Evolutionary conservation across 2,329 filamentous ascomycete species (phyloP).

Genomic region (Pseudogymnoascus sp.): DNA sequence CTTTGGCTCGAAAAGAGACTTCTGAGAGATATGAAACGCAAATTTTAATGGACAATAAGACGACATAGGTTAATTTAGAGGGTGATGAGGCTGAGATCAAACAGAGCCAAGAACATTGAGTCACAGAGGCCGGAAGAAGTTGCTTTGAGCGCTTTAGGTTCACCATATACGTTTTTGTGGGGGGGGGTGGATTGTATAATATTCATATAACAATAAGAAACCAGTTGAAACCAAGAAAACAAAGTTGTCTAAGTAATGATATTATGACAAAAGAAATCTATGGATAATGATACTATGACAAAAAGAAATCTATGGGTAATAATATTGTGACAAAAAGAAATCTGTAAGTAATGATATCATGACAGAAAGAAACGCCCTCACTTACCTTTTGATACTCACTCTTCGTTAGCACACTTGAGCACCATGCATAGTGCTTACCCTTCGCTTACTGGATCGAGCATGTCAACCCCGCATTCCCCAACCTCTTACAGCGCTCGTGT

Average conservation of each 20-base stretch:
- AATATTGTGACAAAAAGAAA: background rate
- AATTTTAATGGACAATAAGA: background rate
- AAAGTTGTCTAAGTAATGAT: background rate
- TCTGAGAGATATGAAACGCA: background rate
- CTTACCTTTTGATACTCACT: background rate
- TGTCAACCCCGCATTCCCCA: background rate
- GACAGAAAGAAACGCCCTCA: background rate
- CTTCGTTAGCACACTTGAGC: background rate
- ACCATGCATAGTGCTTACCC: background rate
- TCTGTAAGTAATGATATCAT: background rate
- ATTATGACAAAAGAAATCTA: background rate
- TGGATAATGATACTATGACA: background rate
- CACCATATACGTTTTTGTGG: too few relatives aligned
- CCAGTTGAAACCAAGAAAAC: background rate
- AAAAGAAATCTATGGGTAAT: background rate
- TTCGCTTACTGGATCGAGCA: background rate
- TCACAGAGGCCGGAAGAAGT: too few relatives aligned
- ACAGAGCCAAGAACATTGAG: too few relatives aligned
- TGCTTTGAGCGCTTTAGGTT: too few relatives aligned
- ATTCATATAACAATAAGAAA: too few relatives aligned
- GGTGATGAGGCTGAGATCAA: background rate
- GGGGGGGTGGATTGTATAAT: too few relatives aligned
- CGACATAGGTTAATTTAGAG: background rate
- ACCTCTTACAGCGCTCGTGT: background rate
- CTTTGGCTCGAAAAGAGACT: background rate